A percentile compares a stretch with the other conserved stretches of the same genome.
phyloP scores from a whole-genome alignment of 192 early-diverging fungal species.

The Mycoemilia scoparia region DNA sequence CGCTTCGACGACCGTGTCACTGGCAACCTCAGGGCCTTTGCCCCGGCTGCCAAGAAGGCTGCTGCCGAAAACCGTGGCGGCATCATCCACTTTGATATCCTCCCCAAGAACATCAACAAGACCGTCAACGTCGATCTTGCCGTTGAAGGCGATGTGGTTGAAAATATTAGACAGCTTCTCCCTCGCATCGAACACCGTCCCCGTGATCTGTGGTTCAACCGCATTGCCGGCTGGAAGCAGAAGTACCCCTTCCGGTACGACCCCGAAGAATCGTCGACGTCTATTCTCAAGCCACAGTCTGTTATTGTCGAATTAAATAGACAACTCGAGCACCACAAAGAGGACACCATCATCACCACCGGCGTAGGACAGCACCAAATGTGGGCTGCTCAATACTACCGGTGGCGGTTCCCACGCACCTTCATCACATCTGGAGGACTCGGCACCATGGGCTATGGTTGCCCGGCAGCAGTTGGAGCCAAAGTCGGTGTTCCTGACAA shows the following conservation, averaged over 20 bases:
- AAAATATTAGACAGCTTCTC: constrained; percentile 65
- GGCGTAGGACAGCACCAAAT: constrained; percentile 99
- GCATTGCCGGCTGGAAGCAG: constrained; percentile 70
- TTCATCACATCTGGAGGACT: constrained; percentile 92
- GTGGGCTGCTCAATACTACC: constrained; percentile 94
- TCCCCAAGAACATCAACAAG: constrained; percentile 99
- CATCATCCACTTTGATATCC: constrained; percentile 97
- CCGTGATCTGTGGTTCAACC: constrained; percentile 72
- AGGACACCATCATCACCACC: constrained; percentile 86
- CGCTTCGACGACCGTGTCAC: constrained; percentile 99
- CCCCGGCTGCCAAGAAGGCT: constrained; percentile 79
- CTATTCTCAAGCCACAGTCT: constrained; percentile 76
- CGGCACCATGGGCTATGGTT: constrained; percentile 97
- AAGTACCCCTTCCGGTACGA: constrained; percentile 80
- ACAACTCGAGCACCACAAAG: constrained; percentile 65
- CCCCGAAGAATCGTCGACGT: constrained; percentile 37
- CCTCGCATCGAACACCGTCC: constrained; percentile 50
- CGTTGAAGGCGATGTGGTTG: constrained; percentile 86
- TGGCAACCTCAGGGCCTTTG: constrained; percentile 75
- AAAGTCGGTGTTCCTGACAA: constrained; percentile 87
- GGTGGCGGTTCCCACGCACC: constrained; percentile 76
- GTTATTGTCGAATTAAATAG: constrained; percentile 82
- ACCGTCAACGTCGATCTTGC: constrained; percentile 77
- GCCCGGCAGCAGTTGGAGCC: constrained; percentile 91
- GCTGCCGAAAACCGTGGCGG: constrained; percentile 76